Evolutionary conservation across 177 flowering plant genomes (phyloP).

Genomic region (Tripterygium wilfordii): DNA sequence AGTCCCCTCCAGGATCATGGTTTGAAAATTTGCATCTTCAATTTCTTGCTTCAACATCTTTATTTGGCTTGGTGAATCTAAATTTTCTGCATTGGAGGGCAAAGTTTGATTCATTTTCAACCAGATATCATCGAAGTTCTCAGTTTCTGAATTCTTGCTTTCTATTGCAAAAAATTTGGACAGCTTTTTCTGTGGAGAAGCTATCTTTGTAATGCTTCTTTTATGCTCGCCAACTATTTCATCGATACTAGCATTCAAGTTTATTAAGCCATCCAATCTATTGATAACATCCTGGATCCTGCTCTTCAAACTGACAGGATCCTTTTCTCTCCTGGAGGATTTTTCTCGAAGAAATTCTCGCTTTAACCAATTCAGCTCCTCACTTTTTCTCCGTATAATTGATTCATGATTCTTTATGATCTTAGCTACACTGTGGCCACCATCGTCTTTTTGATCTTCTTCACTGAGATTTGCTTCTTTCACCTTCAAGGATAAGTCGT

Average conservation of each 20-base stretch:
- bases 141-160: slow-evolving; percentile 1
- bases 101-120: slow-evolving; percentile 2
- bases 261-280: slow-evolving; percentile 36
- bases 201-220: slow-evolving; percentile 8
- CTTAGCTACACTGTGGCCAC: slow-evolving; percentile 37
- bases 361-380: slow-evolving; percentile 32
- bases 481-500: slow-evolving; percentile 3
- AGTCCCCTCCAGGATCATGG: slow-evolving; percentile 28
- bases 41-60: slow-evolving; percentile 27
- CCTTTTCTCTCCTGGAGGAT: slow-evolving; percentile 19
- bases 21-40: slow-evolving; percentile 27
- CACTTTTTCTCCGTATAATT: slow-evolving; percentile 37
- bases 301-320: slow-evolving; percentile 17
- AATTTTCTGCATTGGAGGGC: slow-evolving; percentile 6
- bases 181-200: slow-evolving; percentile 1
- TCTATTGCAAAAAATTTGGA: not conserved
- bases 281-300: slow-evolving; percentile 28
- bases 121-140: slow-evolving; percentile 4
- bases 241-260: slow-evolving; percentile 17
- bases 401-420: slow-evolving; percentile 54
- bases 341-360: slow-evolving; percentile 24
- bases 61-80: slow-evolving; percentile 15
- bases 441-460: slow-evolving; percentile 20
- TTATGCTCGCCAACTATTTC: slow-evolving; percentile 7
- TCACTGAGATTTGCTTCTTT: slow-evolving; percentile 10